Evolutionary conservation across 208 protist genomes (phyloP).

Genomic region (Naegleria gruberi): DNA sequence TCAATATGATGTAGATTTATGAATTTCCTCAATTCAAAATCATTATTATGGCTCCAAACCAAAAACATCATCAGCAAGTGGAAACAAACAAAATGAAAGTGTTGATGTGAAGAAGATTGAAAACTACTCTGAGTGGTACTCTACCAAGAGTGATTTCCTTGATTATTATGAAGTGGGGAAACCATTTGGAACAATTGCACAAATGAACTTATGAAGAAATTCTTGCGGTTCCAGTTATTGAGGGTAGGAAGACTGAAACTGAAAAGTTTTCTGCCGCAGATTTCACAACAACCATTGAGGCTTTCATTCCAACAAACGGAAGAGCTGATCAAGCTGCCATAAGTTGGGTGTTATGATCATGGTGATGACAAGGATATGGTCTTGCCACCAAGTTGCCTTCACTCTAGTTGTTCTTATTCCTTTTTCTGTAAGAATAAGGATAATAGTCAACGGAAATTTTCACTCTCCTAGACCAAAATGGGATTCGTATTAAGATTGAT

Average conservation of each 20-base stretch:
- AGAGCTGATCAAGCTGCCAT: slow-evolving; percentile 89
- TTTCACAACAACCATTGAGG: slow-evolving; percentile 96
- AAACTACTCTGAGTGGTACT: slow-evolving; percentile 92
- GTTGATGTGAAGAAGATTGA: slow-evolving; percentile 56
- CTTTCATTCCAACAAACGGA: slow-evolving; percentile 90
- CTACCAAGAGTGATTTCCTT: slow-evolving; percentile 91
- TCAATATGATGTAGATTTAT: no score
- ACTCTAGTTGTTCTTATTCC: slow-evolving; percentile 88
- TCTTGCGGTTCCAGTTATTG: slow-evolving; percentile 90
- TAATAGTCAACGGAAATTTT: slow-evolving; percentile 52
- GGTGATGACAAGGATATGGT: slow-evolving; percentile 96
- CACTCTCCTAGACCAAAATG: slow-evolving; percentile 51
- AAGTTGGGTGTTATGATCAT: slow-evolving; percentile 94
- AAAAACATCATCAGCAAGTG: not conserved
- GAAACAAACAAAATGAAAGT: not conserved
- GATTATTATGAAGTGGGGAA: slow-evolving; percentile 98
- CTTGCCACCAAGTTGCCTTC: slow-evolving; percentile 89
- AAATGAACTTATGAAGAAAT: slow-evolving; percentile 89
- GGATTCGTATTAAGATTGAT: slow-evolving; percentile 78
- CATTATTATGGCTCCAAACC: not conserved
- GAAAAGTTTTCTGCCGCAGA: slow-evolving; percentile 97
- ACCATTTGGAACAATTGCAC: slow-evolving; percentile 88
- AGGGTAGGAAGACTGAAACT: slow-evolving; percentile 93
- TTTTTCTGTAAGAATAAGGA: slow-evolving; percentile 66
- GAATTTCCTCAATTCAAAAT: no score